Conservation (phyloP, 441 rosid species). For the Codiaeum variegatum region DNA sequence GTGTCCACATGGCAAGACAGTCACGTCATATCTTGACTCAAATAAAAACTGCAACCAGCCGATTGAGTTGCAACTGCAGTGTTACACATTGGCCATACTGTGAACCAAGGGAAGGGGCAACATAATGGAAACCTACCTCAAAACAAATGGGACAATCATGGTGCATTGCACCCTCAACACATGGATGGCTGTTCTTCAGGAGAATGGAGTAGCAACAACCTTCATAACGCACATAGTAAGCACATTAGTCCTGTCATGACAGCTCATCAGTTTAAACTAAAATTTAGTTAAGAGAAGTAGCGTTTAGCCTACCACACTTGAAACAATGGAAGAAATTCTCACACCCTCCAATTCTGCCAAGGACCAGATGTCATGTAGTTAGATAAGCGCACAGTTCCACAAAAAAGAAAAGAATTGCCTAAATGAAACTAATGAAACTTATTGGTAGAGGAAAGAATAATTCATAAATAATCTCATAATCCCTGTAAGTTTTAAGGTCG, state of each 20-base stretch:
- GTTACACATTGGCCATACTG: neutral
- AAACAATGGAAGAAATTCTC: constrained; percentile 86
- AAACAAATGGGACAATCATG: constrained; percentile 91
- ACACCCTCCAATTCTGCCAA: constrained; percentile 69
- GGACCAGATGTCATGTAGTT: neutral
- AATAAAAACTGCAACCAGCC: constrained; percentile 59
- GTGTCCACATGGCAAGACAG: constrained; percentile 81
- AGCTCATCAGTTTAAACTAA: neutral
- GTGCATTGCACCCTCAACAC: constrained; percentile 94
- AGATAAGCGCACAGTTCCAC: neutral
- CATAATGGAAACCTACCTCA: constrained; percentile 44
- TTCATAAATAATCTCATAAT: neutral
- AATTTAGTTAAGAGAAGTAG: neutral
- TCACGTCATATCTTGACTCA: constrained; percentile 60
- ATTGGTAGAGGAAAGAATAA: neutral
- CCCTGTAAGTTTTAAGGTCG: neutral
- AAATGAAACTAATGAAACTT: neutral
- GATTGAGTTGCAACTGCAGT: neutral
- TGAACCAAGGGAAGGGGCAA: neutral
- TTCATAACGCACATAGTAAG: constrained; percentile 16
- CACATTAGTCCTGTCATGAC: neutral
- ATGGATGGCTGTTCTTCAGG: constrained; percentile 67
- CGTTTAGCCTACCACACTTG: constrained; percentile 70
- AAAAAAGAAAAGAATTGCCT: neutral
- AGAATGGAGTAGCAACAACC: constrained; percentile 82